These are phyloP conservation scores for Veloporphyrellus conicus DNA, from an alignment of 1,284 basidiomycete species.

Conservation along the genomic window DNA sequence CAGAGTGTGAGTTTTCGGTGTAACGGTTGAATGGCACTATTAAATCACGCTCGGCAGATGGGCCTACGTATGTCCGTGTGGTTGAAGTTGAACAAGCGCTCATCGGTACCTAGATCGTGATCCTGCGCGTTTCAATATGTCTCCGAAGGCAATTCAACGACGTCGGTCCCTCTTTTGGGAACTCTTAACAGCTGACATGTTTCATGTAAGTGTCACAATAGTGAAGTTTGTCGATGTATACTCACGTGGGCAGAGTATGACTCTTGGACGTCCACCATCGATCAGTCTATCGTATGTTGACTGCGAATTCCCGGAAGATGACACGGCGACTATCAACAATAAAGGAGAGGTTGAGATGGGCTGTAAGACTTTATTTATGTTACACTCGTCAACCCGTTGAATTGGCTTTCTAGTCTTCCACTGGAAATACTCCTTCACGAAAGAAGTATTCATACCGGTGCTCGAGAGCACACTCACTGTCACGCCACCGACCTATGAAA, in stretches of 20 bases:
- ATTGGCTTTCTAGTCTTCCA: slow-evolving; percentile 24
- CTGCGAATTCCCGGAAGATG: slow-evolving; percentile 53
- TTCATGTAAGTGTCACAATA: slow-evolving; percentile 38
- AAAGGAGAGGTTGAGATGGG: slow-evolving; percentile 45
- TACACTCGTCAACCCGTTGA: slow-evolving; percentile 11
- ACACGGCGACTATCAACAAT: slow-evolving; percentile 43
- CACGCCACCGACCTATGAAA: slow-evolving; percentile 49
- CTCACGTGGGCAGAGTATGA: slow-evolving; percentile 41
- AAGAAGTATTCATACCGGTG: slow-evolving; percentile 48
- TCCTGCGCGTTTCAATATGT: slow-evolving; percentile 54
- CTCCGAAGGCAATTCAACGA: slow-evolving; percentile 49
- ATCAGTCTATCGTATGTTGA: slow-evolving; percentile 54
- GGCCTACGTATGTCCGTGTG: slow-evolving; percentile 47
- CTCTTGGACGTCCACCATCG: slow-evolving; percentile 52
- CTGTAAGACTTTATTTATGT: slow-evolving; percentile 37
- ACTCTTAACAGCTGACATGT: slow-evolving; percentile 46
- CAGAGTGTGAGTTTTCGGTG: slow-evolving; percentile 47
- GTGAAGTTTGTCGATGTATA: neutral
- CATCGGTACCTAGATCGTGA: slow-evolving; percentile 49
- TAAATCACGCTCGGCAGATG: slow-evolving; percentile 38
- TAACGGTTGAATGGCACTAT: slow-evolving; percentile 7
- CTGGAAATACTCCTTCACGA: slow-evolving; percentile 36
- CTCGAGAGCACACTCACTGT: slow-evolving; percentile 50
- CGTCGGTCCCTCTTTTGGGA: slow-evolving; percentile 60
- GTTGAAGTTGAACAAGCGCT: slow-evolving; percentile 2